These are phyloP conservation scores for Corchorus capsularis DNA, from an alignment of 345 rosid genomes.

Conservation along the genomic window DNA sequence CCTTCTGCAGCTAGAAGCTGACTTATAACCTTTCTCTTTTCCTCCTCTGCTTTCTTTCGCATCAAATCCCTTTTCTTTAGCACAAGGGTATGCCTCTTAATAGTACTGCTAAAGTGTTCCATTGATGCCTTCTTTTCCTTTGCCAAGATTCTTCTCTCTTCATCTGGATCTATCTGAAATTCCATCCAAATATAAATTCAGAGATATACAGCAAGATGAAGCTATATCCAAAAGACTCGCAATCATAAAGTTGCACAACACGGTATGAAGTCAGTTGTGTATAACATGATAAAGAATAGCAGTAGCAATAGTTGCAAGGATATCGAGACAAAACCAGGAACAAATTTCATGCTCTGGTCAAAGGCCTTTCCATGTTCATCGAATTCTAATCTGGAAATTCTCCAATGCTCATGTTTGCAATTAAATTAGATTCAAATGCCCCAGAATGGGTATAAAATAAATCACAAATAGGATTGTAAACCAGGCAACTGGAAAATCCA, in stretches of 20 bases:
- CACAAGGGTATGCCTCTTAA: constrained; percentile 79
- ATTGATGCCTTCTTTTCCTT: constrained; percentile 82
- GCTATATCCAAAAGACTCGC: background rate
- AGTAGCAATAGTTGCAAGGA: background rate
- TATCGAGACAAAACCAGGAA: background rate
- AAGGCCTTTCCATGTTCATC: constrained; percentile 17
- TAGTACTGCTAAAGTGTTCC: constrained; percentile 61
- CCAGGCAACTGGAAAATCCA: background rate
- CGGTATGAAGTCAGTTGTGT: background rate
- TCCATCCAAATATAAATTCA: constrained; percentile 13
- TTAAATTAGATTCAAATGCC: background rate
- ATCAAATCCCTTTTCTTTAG: constrained; percentile 87
- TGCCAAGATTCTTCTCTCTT: constrained; percentile 75
- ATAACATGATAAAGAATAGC: background rate
- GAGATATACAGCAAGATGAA: background rate
- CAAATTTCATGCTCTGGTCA: background rate
- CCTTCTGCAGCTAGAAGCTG: constrained; percentile 92
- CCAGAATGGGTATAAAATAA: background rate
- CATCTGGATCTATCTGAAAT: constrained; percentile 80
- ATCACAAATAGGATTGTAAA: background rate
- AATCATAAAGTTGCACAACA: no score
- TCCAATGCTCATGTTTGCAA: constrained; percentile 9
- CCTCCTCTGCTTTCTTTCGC: constrained; percentile 86
- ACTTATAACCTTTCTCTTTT: constrained; percentile 54
- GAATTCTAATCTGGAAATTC: background rate